Evolutionary conservation across 2,329 filamentous ascomycete genomes (phyloP).

Genomic region (Thielaviopsis euricoi): DNA sequence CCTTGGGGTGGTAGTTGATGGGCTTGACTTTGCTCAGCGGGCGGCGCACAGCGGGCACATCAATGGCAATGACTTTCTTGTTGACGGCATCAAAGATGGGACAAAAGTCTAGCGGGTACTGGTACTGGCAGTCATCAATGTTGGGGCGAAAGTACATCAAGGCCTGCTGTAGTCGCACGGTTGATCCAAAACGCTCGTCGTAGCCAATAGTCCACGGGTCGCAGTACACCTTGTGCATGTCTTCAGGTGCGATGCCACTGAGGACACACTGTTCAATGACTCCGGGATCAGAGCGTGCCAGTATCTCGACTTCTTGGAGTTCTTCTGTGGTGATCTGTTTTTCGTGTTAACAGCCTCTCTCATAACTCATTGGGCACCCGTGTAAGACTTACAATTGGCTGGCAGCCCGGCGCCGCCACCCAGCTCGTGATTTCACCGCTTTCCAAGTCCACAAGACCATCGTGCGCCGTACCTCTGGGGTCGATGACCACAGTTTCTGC

Average conservation of each 20-base stretch:
- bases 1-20: slow-evolving; percentile 64
- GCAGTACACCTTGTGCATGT: slow-evolving; percentile 94
- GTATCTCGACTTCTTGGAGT: slow-evolving; percentile 59
- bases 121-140: slow-evolving; percentile 75
- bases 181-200: slow-evolving; percentile 72
- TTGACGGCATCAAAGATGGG: slow-evolving; percentile 78
- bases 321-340: slow-evolving; percentile 77
- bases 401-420: slow-evolving; percentile 58
- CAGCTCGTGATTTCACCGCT: slow-evolving; percentile 53
- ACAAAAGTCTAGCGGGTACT: slow-evolving; percentile 83
- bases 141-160: slow-evolving; percentile 90
- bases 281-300: slow-evolving; percentile 61
- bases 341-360: slow-evolving; percentile 9
- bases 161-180: slow-evolving; percentile 70
- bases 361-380: not conserved
- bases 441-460: slow-evolving; percentile 62
- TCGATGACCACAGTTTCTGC: slow-evolving; percentile 76
- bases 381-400: slow-evolving; percentile 51
- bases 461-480: slow-evolving; percentile 61
- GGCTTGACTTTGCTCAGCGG: slow-evolving; percentile 55
- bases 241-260: slow-evolving; percentile 60
- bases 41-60: slow-evolving; percentile 61
- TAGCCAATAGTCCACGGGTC: slow-evolving; percentile 95
- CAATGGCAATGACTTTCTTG: slow-evolving; percentile 64
- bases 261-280: slow-evolving; percentile 84